Evolutionary conservation across 306 rosid genomes (phyloP), one percentile per base, ranked within the genome.

Genomic region (Vachellia collinsii): DNA sequence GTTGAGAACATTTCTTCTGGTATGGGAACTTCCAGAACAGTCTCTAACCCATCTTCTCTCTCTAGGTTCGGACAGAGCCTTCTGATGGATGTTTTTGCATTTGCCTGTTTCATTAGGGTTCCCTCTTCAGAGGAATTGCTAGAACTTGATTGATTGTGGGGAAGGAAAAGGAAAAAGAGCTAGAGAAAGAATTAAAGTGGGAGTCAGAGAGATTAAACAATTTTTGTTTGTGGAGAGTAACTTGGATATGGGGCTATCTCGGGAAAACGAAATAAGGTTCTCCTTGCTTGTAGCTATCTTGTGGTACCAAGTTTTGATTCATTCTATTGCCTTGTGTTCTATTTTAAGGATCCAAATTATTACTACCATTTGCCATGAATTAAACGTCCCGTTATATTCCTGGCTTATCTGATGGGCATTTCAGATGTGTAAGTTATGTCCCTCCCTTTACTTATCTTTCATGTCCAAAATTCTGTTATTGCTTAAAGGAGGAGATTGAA

Each of bases 41-140:
- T 95, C 83, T 93, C 99, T 54, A 95, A 90, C 70, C 95, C 94
- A 86, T 95, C 99, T 44, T 93, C 99, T 82, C 67, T 85, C 17
- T 93, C 92, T 5, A 91, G 81, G 80, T 93, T 95, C 11, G 98
- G 99, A 86, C 98, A 93, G n/a, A 93, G 92, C 87, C 94, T 93
- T 83, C 95, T 90, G 83, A 93, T 83, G 44, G 77, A 77, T 41
- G 78, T 50, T 80, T 73, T 64, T 77, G 85, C 23, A 43, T 78
- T 46, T 62, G 70, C 46, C 11, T 82, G 88, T 80, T 87, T 87
- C 90, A 87, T 86, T 76, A 73, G 71, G 51, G 22, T 51, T 19
- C 4, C 13, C 8, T 29, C 34, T 29, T 29, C 34, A 29, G 34
- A 29, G 2, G 34, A 2, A 29, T 29, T 29, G 34, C 34, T 29